These are phyloP conservation scores for Elaeis oleifera DNA, from an alignment of 202 grass and related monocot species.

Conservation along the genomic window DNA sequence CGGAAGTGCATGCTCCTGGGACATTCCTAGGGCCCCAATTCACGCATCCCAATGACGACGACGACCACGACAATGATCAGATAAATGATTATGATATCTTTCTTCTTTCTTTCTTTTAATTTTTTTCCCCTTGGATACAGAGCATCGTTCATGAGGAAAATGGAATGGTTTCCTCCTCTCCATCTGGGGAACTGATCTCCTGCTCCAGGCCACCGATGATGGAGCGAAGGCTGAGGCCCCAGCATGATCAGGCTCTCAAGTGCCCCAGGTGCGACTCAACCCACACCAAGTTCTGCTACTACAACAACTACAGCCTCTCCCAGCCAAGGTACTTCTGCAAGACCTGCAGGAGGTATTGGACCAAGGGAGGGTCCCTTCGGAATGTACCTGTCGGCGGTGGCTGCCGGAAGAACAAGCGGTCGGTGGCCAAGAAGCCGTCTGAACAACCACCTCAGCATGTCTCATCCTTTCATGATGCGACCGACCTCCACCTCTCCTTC, in stretches of 20 bases:
- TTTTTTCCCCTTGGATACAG: background rate
- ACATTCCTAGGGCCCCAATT: no score
- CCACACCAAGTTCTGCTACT: slow-evolving; percentile 99
- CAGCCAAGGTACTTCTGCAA: slow-evolving; percentile 42
- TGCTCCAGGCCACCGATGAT: background rate
- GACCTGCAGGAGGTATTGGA: slow-evolving; percentile 16
- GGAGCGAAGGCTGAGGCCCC: slow-evolving; percentile 5
- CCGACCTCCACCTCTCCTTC: slow-evolving; percentile 8
- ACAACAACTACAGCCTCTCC: slow-evolving; percentile 97
- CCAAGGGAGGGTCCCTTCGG: slow-evolving; percentile 3
- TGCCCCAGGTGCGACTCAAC: slow-evolving; percentile 79
- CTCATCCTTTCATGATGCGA: background rate
- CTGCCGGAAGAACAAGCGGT: slow-evolving; percentile 15
- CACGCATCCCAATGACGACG: no score
- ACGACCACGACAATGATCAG: no score
- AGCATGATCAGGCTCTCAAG: slow-evolving; percentile 28
- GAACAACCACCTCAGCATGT: background rate
- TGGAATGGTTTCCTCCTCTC: background rate
- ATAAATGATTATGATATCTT: no score
- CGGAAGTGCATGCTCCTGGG: no score
- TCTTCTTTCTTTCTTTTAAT: no score
- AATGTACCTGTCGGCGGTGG: slow-evolving; percentile 9
- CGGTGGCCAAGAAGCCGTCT: background rate
- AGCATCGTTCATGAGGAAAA: background rate
- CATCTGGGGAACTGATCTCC: slow-evolving; percentile 5